Evolutionary conservation across 1,284 basidiomycete genomes (phyloP).

Genomic region (Ceratorhiza oryzae-sativae): DNA sequence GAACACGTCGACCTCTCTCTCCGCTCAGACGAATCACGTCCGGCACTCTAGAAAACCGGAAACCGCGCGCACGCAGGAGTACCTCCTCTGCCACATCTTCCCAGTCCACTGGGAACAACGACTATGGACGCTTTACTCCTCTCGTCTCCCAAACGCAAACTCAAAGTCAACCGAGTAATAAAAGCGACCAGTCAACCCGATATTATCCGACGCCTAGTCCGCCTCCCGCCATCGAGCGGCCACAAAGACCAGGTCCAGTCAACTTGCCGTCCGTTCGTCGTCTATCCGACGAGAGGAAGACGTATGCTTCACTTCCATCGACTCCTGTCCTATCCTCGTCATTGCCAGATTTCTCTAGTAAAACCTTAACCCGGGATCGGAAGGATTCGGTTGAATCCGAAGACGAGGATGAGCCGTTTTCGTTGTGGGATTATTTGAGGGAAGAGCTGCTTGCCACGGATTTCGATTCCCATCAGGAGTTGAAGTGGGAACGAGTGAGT

Average conservation of each 20-base stretch:
- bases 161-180: neutral
- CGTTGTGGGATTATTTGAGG: conserved; percentile 90
- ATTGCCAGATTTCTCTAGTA: conserved; percentile 34
- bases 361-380: neutral
- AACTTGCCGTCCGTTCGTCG: neutral
- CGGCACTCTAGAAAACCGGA: conserved; percentile 1
- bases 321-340: conserved; percentile 55
- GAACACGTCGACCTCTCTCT: conserved; percentile 17
- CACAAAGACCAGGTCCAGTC: conserved; percentile 5
- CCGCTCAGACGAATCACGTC: conserved; percentile 16
- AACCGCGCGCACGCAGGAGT: conserved; percentile 18
- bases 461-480: conserved; percentile 90
- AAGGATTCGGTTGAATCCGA: neutral
- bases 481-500: conserved; percentile 97
- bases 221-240: neutral
- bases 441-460: conserved; percentile 89
- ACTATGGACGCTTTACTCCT: conserved; percentile 37
- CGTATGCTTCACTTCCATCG: conserved; percentile 72
- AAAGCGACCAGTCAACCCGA: neutral
- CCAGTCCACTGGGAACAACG: neutral
- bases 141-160: conserved; percentile 3
- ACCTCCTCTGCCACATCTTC: conserved; percentile 9
- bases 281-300: conserved; percentile 36
- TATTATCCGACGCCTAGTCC: conserved; percentile 36
- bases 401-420: conserved; percentile 61